A percentile compares a stretch with the other conserved stretches of the same genome.
Evolutionary conservation across 2,329 filamentous ascomycete genomes (phyloP).

Genomic region (Emmonsiellopsis sp.): DNA sequence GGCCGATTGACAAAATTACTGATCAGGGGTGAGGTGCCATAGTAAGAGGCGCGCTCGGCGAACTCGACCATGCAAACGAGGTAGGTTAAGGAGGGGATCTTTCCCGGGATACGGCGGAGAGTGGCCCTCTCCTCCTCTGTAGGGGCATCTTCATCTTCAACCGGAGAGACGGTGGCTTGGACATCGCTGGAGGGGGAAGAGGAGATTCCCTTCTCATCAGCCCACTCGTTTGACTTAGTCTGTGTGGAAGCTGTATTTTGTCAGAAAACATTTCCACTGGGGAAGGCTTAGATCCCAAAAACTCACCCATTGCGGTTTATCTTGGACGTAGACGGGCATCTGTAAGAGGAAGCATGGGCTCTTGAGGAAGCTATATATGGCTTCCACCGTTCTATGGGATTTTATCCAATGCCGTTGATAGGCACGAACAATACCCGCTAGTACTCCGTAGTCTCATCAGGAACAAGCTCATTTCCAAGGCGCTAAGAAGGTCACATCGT

Average conservation of each 20-base stretch:
- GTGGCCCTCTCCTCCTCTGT: slow-evolving; percentile 39
- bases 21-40: slow-evolving; percentile 47
- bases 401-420: too few species aligned
- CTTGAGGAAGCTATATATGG: too few species aligned
- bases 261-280: background rate
- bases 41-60: slow-evolving; percentile 52
- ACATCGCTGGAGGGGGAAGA: background rate
- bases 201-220: background rate
- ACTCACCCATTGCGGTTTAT: background rate
- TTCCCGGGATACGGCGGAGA: slow-evolving; percentile 42
- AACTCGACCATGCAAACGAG: slow-evolving; percentile 51
- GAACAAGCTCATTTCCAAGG: too few species aligned
- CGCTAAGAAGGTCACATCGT: too few species aligned
- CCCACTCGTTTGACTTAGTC: background rate
- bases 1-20: slow-evolving; percentile 55
- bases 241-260: background rate
- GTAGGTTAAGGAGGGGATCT: slow-evolving; percentile 45
- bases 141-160: slow-evolving; percentile 18
- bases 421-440: too few species aligned
- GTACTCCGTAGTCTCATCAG: too few species aligned
- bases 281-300: background rate
- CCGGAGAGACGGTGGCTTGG: background rate
- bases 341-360: too few species aligned
- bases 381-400: too few species aligned
- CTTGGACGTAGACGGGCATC: too few species aligned